Base-by-base conservation (phyloP, 148 eudicot species). In the Persicaria maculosa region DNA sequence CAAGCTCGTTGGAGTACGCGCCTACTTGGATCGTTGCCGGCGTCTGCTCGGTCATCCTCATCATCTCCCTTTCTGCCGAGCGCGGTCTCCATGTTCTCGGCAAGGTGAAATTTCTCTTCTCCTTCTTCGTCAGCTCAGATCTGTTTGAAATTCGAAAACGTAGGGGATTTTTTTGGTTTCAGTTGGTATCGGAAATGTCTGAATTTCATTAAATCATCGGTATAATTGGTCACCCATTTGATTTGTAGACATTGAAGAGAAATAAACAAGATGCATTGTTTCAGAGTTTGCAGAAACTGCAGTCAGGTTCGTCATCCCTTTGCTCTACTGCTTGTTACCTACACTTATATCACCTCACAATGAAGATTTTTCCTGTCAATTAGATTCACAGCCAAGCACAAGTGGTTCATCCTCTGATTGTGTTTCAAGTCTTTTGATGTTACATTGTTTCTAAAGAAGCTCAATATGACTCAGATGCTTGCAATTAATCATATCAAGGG, bases 21-120 rank as follows among this genome's bases (percentile, higher is more conserved):
- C 88, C 98, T 0, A 88, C 98, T 36, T 94, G 98, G 97, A 76
- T 94, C 2, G 85, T 94, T n/a, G 90, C 98, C 0, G 79, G 77
- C 47, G 88, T 94, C 1, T 91, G 93, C 62, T 79, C 80, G 59
- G 73, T 91, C 72, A 90, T 94, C 8, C 89, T 94, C 50, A 76
- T 85, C 76, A 83, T 94, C 64, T 94, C 98, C 11, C 82, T 91
- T 40, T 3, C 44, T 6, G 97, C 87, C 40, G 98, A 94, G 77
- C 97, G 98, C 3, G 91, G 83, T 59, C 96, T 94, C 90, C 96
- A 91, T 64, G 79, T 70, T 6, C 89, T 91, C 57, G 98, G 98
- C 76, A 94, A 86, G 96, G 98, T 65, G 40, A 15, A 15, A 36
- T 48, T 48, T 48, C 52, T 48, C 52, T 48, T 48, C 52, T 48